Evolutionary conservation across 2,329 filamentous ascomycete species (phyloP), one percentile per base, ranked within the genome.

Genomic region (Fusarium nodosum): DNA sequence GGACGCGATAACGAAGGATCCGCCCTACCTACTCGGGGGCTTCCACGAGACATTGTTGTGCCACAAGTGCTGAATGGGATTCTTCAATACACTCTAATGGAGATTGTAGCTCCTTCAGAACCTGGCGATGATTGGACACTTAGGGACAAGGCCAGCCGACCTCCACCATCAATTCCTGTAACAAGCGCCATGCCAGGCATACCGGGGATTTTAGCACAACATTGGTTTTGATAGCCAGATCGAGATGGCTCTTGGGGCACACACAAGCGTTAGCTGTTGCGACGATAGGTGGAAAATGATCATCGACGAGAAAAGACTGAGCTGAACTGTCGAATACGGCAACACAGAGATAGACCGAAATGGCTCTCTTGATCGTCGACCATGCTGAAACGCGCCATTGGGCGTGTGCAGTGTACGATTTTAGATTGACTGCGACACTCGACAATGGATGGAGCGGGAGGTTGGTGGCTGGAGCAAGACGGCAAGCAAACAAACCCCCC

Each of bases 81-180:
- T 24, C 69, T 86, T 44, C 80, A 82, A 56, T 86, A 87, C 71
- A 81, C 79, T 11, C 62, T 84, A 52, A 83, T 84, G 81, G 82
- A 85, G 63, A 76, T 84, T 44, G 77, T 82, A 39, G 79, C 79
- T 41, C 76, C 78, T 18, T 76, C 74, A 57, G 77, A 80, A 45
- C 70, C 77, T 2, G 78, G 79, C 34, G 77, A 79, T 57, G 75
- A 81, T 64, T 82, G 80, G 79, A 77, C 76, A 18, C 71, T 83
- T 20, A 75, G 75, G 36, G 77, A 79, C 64, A 79, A 79, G 58
- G 55, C 60, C 53, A 64, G 59, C 47, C 67, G 71, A 51, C 73
- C 71, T 50, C 73, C 76, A 33, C 74, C 75, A 31, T 73, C 70
- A 52, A 66, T 78, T 42, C 68, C 77, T 18, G 72, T 76, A 54